Evolutionary conservation across 306 rosid species (phyloP), one percentile per base, ranked within the genome.

Genomic region (Parietaria judaica): DNA sequence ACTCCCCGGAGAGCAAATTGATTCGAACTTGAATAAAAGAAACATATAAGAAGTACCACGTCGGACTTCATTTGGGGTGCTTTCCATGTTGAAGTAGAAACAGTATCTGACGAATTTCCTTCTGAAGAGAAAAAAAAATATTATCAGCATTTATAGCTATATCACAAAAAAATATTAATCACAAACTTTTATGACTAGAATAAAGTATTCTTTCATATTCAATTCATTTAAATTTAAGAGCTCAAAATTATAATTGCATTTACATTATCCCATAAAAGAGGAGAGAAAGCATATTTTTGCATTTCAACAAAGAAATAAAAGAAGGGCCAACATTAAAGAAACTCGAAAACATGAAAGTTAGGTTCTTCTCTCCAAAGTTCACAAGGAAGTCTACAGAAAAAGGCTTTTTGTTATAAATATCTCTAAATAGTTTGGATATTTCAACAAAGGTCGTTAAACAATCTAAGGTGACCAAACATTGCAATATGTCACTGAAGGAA

Each of bases 1-100:
- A 23, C 31, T 23, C 31, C 31, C 31, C 31, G 2, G 31, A 23
- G 31, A 23, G 31, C 31, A 41, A 53, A 60, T 39, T 3, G 16
- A 58, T 41, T 41, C 45, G 1, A 46, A 46, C 12, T 35, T 46
- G 12, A 31, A 35, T 23, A 67, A 8, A 55, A 60, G 37, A 39
- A n/a, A 59, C 64, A 53, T 34, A 9, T 16, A 56, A 50, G 53
- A 66, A 74, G 56, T 72, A 86, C 87, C 84, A 52, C 46, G 72
- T 63, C 69, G 45, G 74, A 71, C 63, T 72, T 77, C 65, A 58
- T 81, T 72, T 14, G 58, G 69, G 58, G 69, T 66, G 61, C 56
- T 51, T 68, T 81, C 84, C 79, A 80, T 78, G 64, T 54, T 56
- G 66, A 23, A 66, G 44, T 58, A 71, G 70, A 72, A 45, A 41